Conservation (phyloP, 495 filamentous ascomycete species). For the Aspergillus indologenus region DNA sequence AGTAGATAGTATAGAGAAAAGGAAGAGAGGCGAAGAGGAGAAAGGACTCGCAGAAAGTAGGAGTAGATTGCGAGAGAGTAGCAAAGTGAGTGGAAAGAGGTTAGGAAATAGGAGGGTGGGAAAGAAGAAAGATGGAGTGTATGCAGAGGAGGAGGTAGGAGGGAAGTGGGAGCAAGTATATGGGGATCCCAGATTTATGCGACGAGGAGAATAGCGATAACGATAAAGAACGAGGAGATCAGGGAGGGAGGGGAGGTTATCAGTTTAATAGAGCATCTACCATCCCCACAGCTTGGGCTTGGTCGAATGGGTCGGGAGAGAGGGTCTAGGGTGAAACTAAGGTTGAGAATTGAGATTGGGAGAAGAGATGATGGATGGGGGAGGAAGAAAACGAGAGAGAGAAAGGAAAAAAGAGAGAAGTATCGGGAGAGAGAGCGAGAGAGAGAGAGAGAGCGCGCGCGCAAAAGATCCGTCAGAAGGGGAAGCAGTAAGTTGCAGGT, state of each 20-base stretch:
- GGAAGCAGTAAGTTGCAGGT: conserved; percentile 8
- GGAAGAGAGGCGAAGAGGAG: not conserved
- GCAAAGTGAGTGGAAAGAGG: conserved; percentile 3
- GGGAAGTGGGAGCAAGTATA: not conserved
- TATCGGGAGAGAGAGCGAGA: not conserved
- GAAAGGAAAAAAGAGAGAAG: conserved; percentile 3
- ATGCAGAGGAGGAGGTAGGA: not conserved
- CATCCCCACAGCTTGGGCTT: conserved; percentile 15
- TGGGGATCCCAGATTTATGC: not conserved
- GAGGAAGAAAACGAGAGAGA: conserved; percentile 2
- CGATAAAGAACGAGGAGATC: conserved; percentile 12
- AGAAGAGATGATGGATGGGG: conserved; percentile 1
- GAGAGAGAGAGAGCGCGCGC: conserved; percentile 9
- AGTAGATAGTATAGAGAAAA: conserved; percentile 4
- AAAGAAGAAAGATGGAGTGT: not conserved
- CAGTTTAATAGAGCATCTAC: conserved; percentile 12
- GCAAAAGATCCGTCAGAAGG: conserved; percentile 19
- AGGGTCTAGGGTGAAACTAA: conserved; percentile 11
- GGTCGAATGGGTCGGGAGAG: conserved; percentile 10
- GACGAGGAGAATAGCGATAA: not conserved
- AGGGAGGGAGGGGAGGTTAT: conserved; percentile 8
- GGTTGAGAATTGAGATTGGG: conserved; percentile 5
- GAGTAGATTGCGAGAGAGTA: not conserved
- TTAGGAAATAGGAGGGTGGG: not conserved
- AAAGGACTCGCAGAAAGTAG: not conserved